phyloP scores from a whole-genome alignment of 257 asterid genomes.

The Voacanga thouarsii region DNA sequence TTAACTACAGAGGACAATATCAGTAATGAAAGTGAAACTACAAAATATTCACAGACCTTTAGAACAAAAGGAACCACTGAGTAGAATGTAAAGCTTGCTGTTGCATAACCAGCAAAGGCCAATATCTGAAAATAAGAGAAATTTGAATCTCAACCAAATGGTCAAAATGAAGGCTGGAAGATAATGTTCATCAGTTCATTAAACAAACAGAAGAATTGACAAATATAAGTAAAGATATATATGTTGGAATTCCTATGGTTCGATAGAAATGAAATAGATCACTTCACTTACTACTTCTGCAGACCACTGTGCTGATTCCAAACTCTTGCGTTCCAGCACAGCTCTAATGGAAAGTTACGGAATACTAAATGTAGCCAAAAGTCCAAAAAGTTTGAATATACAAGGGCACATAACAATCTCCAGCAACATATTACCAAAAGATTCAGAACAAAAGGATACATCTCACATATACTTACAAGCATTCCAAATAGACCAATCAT shows the following conservation, averaged over 20 bases:
- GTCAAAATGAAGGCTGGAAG: not conserved
- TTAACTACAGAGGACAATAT: not conserved
- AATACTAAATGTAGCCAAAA: not conserved
- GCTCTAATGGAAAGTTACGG: conserved; percentile 37
- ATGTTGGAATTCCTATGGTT: not conserved
- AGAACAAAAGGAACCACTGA: conserved; percentile 47
- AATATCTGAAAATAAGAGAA: conserved; percentile 36
- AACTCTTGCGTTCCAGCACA: conserved; percentile 49
- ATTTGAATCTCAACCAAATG: not conserved
- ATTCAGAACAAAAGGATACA: conserved; percentile 52
- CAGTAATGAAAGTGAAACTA: not conserved
- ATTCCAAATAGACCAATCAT: conserved; percentile 71
- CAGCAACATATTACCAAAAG: not conserved
- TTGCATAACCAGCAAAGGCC: conserved; percentile 41
- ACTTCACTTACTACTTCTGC: conserved; percentile 47
- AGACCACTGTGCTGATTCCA: conserved; percentile 53
- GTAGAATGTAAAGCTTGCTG: conserved; percentile 52
- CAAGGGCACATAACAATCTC: not conserved
- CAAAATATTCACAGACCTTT: conserved; percentile 28
- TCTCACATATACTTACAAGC: conserved; percentile 55
- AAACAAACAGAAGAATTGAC: not conserved
- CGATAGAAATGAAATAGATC: not conserved
- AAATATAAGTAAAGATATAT: not conserved
- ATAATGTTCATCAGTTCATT: not conserved
- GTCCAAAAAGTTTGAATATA: not conserved